Base-by-base conservation (phyloP, 1,139 yeast genomes). In the Geotrichum klebahnii region DNA sequence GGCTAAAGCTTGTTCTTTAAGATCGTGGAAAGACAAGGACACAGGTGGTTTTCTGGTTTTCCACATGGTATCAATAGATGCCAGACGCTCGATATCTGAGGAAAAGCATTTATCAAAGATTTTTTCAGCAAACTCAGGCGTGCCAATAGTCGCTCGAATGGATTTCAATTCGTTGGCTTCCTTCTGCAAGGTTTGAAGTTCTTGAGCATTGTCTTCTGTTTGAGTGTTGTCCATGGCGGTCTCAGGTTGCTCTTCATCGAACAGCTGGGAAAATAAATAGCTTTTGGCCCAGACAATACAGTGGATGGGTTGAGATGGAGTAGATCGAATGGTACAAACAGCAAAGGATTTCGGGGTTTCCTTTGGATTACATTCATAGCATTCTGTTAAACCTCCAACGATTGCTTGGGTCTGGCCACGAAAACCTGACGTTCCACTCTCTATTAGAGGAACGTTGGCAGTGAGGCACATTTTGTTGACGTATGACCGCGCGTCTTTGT, bases 281-380 rank as follows among this genome's bases (percentile, higher is more conserved):
- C 85, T 88, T 62, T 94, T 94, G 12, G 97, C 96, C 98, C 99
- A 94, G 0, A 95, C 95, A 37, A 94, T 84, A 65, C 97, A 88
- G 64, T 94, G 99, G 8, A 92, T 84, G 0, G 97, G 97, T 64
- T 84, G 90, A 0, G 96, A 87, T 0, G 98, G 99, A 0, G 98
- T 92, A 8, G 96, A 87, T 57, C 99, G 75, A 51, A 94, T 94
- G 0, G 98, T 94, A 65, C 99, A 94, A 2, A 94, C 96, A 0
- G 99, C 97, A 66, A 80, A 92, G 0, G 95, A 78, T 62, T 86
- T 89, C 2, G 97, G 96, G 0, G 95, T 81, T 33, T 81, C 94
- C 62, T 90, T 88, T 5, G 85, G 80, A 31, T 82, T 80, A 67
- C 99, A 94, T 57, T 88, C 97, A 66, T 89, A 94, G 68, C 99